phyloP scores from a whole-genome alignment of 2,329 filamentous ascomycete genomes.

The Alternaria arborescens region DNA sequence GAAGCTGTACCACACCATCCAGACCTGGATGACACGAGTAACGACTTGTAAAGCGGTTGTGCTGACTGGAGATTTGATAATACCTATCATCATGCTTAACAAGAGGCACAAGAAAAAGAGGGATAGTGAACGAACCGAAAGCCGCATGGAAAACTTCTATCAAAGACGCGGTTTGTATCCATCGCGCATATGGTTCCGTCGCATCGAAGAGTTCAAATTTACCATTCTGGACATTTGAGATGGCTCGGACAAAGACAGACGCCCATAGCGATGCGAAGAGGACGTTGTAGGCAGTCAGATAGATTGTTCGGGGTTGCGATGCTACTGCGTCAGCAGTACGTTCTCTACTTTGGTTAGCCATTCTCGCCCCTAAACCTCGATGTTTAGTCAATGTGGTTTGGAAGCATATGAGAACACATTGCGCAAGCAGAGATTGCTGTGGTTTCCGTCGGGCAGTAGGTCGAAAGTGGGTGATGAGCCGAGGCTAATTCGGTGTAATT shows the following conservation, averaged over 20 bases:
- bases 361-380: not conserved
- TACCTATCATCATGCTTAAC: constrained; percentile 15
- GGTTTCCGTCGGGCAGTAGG: constrained; percentile 6
- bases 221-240: not conserved
- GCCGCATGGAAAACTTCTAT: constrained; percentile 35
- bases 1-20: constrained; percentile 39
- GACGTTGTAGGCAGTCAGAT: constrained; percentile 35
- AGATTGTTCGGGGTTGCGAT: constrained; percentile 17
- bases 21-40: constrained; percentile 40
- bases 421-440: constrained; percentile 8
- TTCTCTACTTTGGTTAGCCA: not conserved
- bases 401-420: not conserved
- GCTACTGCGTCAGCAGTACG: not conserved
- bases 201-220: constrained; percentile 21
- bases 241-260: constrained; percentile 16
- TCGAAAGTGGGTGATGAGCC: constrained; percentile 14
- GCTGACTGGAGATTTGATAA: constrained; percentile 35
- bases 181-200: constrained; percentile 25
- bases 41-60: constrained; percentile 34
- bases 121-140: constrained; percentile 16
- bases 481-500: constrained; percentile 12
- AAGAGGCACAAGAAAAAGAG: not conserved
- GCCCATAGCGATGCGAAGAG: constrained; percentile 32
- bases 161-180: constrained; percentile 32
- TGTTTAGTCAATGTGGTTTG: not conserved